Conservation (phyloP, 1,284 basidiomycete genomes). For the Irpex sp. region DNA sequence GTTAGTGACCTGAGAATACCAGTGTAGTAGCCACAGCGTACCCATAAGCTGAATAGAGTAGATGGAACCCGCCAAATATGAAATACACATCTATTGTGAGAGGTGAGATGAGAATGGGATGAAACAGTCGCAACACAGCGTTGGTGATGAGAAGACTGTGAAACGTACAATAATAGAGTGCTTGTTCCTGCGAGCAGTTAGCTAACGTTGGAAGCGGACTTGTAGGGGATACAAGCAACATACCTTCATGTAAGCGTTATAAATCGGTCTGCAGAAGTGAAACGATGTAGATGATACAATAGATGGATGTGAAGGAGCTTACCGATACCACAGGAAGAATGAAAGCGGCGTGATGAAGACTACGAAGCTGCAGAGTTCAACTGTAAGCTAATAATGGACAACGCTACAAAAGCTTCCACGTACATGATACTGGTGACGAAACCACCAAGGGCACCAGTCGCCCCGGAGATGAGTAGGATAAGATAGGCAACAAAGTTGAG, state of each 20-base stretch:
- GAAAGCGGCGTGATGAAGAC: slow-evolving; percentile 78
- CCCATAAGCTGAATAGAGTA: slow-evolving; percentile 88
- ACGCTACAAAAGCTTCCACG: slow-evolving; percentile 26
- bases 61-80: slow-evolving; percentile 92
- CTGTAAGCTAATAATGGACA: not conserved
- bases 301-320: slow-evolving; percentile 18
- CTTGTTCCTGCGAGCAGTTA: slow-evolving; percentile 61
- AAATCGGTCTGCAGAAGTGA: slow-evolving; percentile 68
- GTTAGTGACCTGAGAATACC: slow-evolving; percentile 21
- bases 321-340: slow-evolving; percentile 92
- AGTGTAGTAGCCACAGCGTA: slow-evolving; percentile 33
- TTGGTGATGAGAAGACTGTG: not conserved
- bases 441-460: slow-evolving; percentile 75
- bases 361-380: slow-evolving; percentile 59
- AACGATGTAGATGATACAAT: not conserved
- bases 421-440: slow-evolving; percentile 78
- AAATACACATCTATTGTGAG: slow-evolving; percentile 79
- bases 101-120: slow-evolving; percentile 21
- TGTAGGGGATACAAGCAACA: slow-evolving; percentile 20
- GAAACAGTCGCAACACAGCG: slow-evolving; percentile 24
- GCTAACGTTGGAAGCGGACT: not conserved
- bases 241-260: slow-evolving; percentile 96
- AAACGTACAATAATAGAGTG: slow-evolving; percentile 72
- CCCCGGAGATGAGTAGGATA: slow-evolving; percentile 77
- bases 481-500: slow-evolving; percentile 93